Conservation (phyloP, 2,329 filamentous ascomycete genomes). For the Fusarium miscanthi region DNA sequence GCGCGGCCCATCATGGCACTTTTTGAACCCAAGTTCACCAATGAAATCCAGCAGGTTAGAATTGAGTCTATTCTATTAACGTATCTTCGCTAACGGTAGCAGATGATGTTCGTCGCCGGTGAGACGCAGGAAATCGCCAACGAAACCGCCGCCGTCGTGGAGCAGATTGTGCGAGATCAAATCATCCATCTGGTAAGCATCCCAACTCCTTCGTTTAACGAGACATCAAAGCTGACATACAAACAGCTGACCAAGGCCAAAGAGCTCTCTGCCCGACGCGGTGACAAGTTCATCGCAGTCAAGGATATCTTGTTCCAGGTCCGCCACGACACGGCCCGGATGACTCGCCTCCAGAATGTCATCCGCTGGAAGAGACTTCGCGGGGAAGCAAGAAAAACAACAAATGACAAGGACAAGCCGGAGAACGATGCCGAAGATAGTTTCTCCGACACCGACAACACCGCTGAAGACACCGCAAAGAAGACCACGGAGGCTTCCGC, state of each 20-base stretch:
- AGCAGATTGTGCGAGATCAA: conserved; percentile 95
- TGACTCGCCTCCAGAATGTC: conserved; percentile 91
- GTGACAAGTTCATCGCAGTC: conserved; percentile 86
- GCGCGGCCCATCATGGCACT: background rate
- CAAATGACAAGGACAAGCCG: conserved; percentile 72
- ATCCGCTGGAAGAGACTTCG: conserved; percentile 98
- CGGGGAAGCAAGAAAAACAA: conserved; percentile 73
- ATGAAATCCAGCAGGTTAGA: conserved; percentile 22
- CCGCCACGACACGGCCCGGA: conserved; percentile 93
- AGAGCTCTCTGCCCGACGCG: conserved; percentile 86
- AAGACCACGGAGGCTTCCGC: conserved; percentile 80
- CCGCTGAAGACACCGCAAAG: conserved; percentile 70
- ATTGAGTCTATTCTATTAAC: fast-evolving
- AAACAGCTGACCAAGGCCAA: conserved; percentile 83
- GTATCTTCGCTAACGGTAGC: fast-evolving
- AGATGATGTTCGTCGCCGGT: conserved; percentile 40
- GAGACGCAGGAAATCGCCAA: conserved; percentile 58
- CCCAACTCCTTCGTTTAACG: fast-evolving
- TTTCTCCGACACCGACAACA: conserved; percentile 66
- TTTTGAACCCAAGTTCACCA: background rate
- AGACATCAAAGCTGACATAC: background rate
- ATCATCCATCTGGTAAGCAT: conserved; percentile 84
- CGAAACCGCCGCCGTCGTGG: conserved; percentile 92
- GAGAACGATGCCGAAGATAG: conserved; percentile 82
- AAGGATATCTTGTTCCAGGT: conserved; percentile 96